Evolutionary conservation across 1,284 basidiomycete species (phyloP).

Genomic region (Irpex lacteus): DNA sequence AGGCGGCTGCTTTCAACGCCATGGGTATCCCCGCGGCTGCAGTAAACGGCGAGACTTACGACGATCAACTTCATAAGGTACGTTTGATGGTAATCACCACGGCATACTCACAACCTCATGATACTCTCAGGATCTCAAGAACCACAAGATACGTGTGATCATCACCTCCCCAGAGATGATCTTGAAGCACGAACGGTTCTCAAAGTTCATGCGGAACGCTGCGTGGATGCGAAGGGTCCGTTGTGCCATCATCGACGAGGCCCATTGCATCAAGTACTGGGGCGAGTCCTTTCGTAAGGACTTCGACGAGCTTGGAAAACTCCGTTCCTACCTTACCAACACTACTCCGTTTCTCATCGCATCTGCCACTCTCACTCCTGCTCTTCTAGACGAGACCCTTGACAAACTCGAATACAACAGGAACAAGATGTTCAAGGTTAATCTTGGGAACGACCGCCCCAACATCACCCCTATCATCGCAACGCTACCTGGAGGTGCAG

Average conservation of each 20-base stretch:
- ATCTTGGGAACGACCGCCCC: slow-evolving; percentile 19
- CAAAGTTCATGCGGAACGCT: not conserved
- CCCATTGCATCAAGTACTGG: not conserved
- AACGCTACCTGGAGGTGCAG: not conserved
- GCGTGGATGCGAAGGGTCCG: not conserved
- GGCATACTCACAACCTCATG: too few relatives aligned
- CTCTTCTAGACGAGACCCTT: slow-evolving; percentile 2
- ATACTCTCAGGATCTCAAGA: not conserved
- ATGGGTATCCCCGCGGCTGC: slow-evolving; percentile 26
- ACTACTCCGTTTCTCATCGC: not conserved
- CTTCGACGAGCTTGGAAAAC: not conserved
- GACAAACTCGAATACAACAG: slow-evolving; percentile 4
- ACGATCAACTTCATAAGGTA: slow-evolving; percentile 20
- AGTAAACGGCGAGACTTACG: slow-evolving; percentile 33
- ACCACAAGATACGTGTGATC: not conserved
- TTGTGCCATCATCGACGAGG: not conserved
- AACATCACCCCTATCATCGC: slow-evolving; percentile 13
- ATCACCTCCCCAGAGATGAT: not conserved
- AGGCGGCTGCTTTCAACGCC: slow-evolving; percentile 25
- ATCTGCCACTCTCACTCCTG: slow-evolving; percentile 16
- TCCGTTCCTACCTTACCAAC: not conserved
- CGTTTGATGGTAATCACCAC: too few relatives aligned
- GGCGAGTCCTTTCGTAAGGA: not conserved
- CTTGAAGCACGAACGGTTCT: not conserved
- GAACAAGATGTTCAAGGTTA: slow-evolving; percentile 8